A percentile compares a stretch with the other conserved stretches of the same genome.
Evolutionary conservation across 257 asterid genomes (phyloP).

Genomic region (Lavandula angustifolia): DNA sequence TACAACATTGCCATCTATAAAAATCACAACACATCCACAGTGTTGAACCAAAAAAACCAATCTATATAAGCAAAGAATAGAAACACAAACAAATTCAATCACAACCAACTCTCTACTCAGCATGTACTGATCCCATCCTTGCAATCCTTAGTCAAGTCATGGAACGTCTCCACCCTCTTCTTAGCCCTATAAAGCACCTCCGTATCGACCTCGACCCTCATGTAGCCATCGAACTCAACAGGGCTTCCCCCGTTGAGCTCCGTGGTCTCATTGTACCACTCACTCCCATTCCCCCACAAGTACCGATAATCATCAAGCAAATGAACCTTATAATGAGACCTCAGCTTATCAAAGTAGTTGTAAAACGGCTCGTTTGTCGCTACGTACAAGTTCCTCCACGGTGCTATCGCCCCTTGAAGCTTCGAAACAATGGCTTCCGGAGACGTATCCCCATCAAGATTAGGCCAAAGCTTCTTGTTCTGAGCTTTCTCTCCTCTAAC

Average conservation of each 20-base stretch:
- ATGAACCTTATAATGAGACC: constrained; percentile 88
- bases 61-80: neutral
- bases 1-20: constrained; percentile 8
- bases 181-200: constrained; percentile 87
- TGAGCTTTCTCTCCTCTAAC: constrained; percentile 85
- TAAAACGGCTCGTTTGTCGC: constrained; percentile 93
- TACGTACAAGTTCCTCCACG: constrained; percentile 81
- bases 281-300: constrained; percentile 87
- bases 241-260: constrained; percentile 59
- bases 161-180: constrained; percentile 83
- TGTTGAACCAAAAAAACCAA: neutral
- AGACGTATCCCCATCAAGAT: constrained; percentile 79
- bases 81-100: constrained; percentile 1
- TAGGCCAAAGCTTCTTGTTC: constrained; percentile 80
- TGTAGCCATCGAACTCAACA: constrained; percentile 86
- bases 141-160: constrained; percentile 86
- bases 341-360: constrained; percentile 90
- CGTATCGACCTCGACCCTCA: constrained; percentile 96
- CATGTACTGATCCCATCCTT: constrained; percentile 90
- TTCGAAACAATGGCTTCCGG: constrained; percentile 73
- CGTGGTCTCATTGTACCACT: constrained; percentile 86
- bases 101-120: constrained; percentile 23
- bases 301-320: constrained; percentile 79
- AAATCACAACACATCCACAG: neutral
- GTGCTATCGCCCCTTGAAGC: constrained; percentile 56